Conservation (phyloP, 2,329 filamentous ascomycete genomes). For the Cordyceps militaris region DNA sequence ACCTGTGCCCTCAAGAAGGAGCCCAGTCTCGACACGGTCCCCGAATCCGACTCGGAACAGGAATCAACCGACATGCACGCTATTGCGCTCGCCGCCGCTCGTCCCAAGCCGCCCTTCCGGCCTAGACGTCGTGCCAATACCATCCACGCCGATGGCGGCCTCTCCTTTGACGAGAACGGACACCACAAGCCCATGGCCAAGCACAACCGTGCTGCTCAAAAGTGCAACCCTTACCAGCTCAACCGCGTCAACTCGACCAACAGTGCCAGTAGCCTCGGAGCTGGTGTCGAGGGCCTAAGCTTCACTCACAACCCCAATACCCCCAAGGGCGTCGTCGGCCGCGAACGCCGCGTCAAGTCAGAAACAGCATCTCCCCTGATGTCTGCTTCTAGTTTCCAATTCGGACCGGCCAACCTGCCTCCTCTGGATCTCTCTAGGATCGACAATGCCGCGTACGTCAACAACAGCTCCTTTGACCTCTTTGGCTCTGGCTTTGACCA, state of each 20-base stretch:
- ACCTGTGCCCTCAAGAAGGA: conserved; percentile 60
- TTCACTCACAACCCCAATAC: conserved; percentile 30
- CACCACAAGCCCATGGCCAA: conserved; percentile 58
- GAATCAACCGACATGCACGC: conserved; percentile 27
- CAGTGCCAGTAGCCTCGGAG: conserved; percentile 42
- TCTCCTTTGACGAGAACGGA: conserved; percentile 56
- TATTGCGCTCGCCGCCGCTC: conserved; percentile 23
- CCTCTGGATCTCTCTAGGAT: conserved; percentile 54
- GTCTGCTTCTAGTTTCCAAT: conserved; percentile 42
- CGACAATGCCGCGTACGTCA: conserved; percentile 42
- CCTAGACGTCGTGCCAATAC: conserved; percentile 52
- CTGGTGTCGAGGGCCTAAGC: conserved; percentile 35
- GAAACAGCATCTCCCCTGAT: conserved; percentile 55
- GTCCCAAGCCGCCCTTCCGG: conserved; percentile 37
- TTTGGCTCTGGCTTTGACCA: conserved; percentile 42
- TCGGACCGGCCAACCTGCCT: conserved; percentile 46
- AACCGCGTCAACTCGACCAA: conserved; percentile 52
- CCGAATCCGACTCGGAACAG: conserved; percentile 54
- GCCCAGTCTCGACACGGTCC: conserved; percentile 51
- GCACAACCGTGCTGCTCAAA: conserved; percentile 53
- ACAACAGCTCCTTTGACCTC: conserved; percentile 42
- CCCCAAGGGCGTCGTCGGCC: conserved; percentile 31
- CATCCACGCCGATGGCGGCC: conserved; percentile 51
- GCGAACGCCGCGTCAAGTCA: conserved; percentile 50
- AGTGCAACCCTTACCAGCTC: conserved; percentile 55